A percentile compares a stretch with the other conserved stretches of the same genome.
phyloP scores from a whole-genome alignment of 2,329 filamentous ascomycete species.

The Arthrobotrys megalospora region DNA sequence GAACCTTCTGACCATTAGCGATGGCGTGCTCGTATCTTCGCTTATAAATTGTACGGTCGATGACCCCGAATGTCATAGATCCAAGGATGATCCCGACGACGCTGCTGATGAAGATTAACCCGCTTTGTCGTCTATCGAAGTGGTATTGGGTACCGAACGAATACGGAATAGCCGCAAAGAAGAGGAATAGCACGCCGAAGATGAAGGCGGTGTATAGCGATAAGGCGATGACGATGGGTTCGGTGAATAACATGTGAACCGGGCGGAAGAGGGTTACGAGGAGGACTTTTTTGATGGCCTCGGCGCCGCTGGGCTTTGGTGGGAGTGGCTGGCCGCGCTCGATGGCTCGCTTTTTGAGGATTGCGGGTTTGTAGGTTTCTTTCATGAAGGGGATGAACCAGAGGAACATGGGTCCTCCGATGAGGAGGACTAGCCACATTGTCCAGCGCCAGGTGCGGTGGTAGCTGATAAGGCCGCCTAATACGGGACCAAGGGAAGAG shows the following conservation, averaged over 20 bases:
- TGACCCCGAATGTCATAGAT: slow-evolving; percentile 61
- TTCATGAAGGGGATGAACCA: slow-evolving; percentile 75
- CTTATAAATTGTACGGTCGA: slow-evolving; percentile 62
- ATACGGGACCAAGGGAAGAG: slow-evolving; percentile 62
- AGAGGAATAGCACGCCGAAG: slow-evolving; percentile 80
- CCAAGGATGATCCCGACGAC: slow-evolving; percentile 62
- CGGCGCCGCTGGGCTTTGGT: slow-evolving; percentile 70
- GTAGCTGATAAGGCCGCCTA: slow-evolving; percentile 64
- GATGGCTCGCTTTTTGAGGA: slow-evolving; percentile 74
- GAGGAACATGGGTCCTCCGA: slow-evolving; percentile 76
- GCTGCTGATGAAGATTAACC: slow-evolving; percentile 62
- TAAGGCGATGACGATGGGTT: slow-evolving; percentile 80
- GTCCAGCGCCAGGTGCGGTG: slow-evolving; percentile 76
- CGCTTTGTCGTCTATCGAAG: slow-evolving; percentile 62
- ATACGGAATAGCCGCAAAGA: slow-evolving; percentile 70
- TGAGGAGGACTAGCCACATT: slow-evolving; percentile 79
- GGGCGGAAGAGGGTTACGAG: slow-evolving; percentile 80
- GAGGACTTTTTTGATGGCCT: slow-evolving; percentile 74
- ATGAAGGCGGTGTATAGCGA: slow-evolving; percentile 80
- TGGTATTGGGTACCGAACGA: slow-evolving; percentile 62
- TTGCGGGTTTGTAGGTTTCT: slow-evolving; percentile 75
- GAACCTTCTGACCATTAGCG: slow-evolving; percentile 61
- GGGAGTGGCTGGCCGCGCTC: slow-evolving; percentile 70
- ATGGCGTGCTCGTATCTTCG: slow-evolving; percentile 60
- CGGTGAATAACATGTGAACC: slow-evolving; percentile 79